Conservation (phyloP, 2,329 filamentous ascomycete genomes). For the Fusarium annulatum region DNA sequence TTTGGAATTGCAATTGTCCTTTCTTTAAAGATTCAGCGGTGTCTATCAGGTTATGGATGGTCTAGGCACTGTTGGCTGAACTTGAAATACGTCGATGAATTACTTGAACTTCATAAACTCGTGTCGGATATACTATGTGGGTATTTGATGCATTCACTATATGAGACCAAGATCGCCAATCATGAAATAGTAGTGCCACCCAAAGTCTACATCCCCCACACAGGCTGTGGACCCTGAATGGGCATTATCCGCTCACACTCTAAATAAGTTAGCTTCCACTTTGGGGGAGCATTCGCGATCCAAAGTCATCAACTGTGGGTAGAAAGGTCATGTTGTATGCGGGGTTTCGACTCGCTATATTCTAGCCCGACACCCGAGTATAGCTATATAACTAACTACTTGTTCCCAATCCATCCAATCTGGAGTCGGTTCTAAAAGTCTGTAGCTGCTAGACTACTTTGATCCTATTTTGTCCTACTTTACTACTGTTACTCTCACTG, state of each 20-base stretch:
- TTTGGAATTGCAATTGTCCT: constrained; percentile 22
- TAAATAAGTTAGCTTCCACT: not conserved
- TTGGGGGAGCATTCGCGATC: constrained; percentile 14
- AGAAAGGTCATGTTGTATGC: constrained; percentile 6
- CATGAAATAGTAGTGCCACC: not conserved
- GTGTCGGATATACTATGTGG: not conserved
- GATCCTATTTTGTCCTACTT: not conserved
- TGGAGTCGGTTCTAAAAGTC: not conserved
- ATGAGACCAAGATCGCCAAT: not conserved
- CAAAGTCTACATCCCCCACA: constrained; percentile 18
- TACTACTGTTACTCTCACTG: not conserved
- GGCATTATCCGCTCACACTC: constrained; percentile 7
- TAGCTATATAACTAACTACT: constrained; percentile 13
- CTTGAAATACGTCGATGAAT: not conserved
- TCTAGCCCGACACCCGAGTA: constrained; percentile 34
- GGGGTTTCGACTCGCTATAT: constrained; percentile 37
- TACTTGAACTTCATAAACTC: not conserved
- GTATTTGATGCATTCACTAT: not conserved
- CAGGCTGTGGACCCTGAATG: constrained; percentile 20
- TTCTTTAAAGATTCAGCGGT: constrained; percentile 21
- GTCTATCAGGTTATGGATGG: constrained; percentile 5
- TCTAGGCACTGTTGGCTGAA: constrained; percentile 9
- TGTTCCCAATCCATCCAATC: not conserved
- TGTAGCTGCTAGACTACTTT: not conserved
- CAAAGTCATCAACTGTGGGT: not conserved